A percentile compares a stretch with the other conserved stretches of the same genome.
Conservation (phyloP, 352 stramenopile species). For the Thalassiosira hispida region DNA sequence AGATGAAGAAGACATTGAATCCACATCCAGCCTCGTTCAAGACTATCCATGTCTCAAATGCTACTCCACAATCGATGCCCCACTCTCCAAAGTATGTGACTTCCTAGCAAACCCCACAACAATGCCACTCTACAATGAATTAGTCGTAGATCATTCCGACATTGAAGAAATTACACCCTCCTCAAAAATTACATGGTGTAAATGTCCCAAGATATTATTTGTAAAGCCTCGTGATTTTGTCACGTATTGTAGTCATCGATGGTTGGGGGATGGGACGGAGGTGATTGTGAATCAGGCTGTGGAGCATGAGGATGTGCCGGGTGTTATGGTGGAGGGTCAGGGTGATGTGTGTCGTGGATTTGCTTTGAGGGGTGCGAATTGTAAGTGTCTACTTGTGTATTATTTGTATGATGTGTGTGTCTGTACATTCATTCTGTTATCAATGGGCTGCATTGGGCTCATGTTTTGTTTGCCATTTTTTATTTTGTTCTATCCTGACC, state of each 20-base stretch:
- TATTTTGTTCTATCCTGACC: too few relatives aligned
- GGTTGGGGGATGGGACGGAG: conserved; percentile 70
- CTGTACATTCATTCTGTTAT: neutral
- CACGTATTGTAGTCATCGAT: conserved; percentile 82
- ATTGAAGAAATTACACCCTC: conserved; percentile 76
- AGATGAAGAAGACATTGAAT: conserved; percentile 49
- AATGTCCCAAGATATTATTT: conserved; percentile 81
- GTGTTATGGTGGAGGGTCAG: conserved; percentile 54
- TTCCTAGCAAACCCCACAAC: conserved; percentile 70
- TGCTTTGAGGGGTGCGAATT: conserved; percentile 79
- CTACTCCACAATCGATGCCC: conserved; percentile 75
- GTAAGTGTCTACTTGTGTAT: conserved; percentile 34
- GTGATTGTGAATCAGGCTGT: conserved; percentile 84
- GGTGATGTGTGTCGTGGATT: conserved; percentile 69
- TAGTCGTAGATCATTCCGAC: conserved; percentile 73
- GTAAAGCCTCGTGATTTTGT: conserved; percentile 82
- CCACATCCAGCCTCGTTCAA: conserved; percentile 26
- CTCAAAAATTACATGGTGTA: conserved; percentile 79
- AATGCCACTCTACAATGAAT: conserved; percentile 77
- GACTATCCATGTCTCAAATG: conserved; percentile 77
- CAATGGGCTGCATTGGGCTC: too few relatives aligned
- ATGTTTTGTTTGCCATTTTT: too few relatives aligned
- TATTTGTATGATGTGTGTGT: neutral
- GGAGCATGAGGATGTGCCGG: conserved; percentile 68
- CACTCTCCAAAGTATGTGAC: conserved; percentile 74